Conservation (phyloP, 306 rosid species). For the Adenanthera pavonina region DNA sequence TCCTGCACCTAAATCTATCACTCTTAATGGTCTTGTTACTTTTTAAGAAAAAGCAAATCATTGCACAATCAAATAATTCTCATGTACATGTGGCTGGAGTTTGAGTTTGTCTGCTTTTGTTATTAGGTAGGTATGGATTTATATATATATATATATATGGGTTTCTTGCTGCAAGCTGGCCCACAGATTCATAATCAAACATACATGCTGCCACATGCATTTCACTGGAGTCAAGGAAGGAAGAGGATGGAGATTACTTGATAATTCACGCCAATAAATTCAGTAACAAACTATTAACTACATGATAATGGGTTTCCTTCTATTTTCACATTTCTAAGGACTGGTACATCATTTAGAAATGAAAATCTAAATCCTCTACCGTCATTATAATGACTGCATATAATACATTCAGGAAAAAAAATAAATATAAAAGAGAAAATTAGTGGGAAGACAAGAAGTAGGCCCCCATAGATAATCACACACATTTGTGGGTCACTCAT, state of each 20-base stretch:
- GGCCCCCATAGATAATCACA: background rate
- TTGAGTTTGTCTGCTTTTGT: no score
- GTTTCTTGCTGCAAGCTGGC: no score
- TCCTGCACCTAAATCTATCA: no score
- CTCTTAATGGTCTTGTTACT: no score
- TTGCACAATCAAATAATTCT: no score
- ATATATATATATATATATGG: no score
- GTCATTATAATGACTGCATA: background rate
- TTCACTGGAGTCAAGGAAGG: background rate
- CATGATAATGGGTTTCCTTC: slow-evolving; percentile 20
- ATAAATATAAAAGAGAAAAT: background rate
- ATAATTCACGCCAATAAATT: slow-evolving; percentile 28
- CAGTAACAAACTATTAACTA: slow-evolving; percentile 22
- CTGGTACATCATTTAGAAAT: background rate
- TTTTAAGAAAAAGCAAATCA: no score
- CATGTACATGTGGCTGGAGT: no score
- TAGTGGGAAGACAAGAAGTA: background rate
- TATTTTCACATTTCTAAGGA: slow-evolving; percentile 34
- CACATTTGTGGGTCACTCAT: background rate
- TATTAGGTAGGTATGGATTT: no score
- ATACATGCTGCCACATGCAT: background rate
- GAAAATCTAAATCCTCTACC: no score
- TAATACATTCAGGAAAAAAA: background rate
- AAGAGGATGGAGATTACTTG: background rate
- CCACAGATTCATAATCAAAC: background rate